Base-by-base conservation (phyloP, 495 filamentous ascomycete genomes). In the Aspergillus mulundensis region DNA sequence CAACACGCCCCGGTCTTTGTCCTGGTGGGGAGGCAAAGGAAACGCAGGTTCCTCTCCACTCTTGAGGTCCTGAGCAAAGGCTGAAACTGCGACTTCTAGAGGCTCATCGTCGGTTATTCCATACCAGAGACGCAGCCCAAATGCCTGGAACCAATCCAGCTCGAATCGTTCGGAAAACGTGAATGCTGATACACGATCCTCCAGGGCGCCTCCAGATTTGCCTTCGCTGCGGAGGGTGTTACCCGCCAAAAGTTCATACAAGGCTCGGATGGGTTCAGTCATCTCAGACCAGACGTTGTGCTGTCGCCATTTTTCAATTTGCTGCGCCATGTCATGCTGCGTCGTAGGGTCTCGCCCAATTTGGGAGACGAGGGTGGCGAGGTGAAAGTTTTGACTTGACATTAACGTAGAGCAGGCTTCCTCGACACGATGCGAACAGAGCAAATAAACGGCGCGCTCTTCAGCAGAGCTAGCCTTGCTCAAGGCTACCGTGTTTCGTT, bases 61-160 rank as follows among this genome's bases (percentile, higher is more conserved):
- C 61, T 77, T 74, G 6, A 96, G 73, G 61, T 96, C 89, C 21
- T 83, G 65, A 43, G 79, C 71, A 69, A 87, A 96, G 16, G 79
- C 80, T 24, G 78, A 70, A 18, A 96, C 83, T 10, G 91, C 91
- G 45, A 74, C 77, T 50, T 86, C 82, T 32, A 95, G 76, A 38
- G 82, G 77, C 34, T 89, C 84, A 44, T 85, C 78, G 24, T 84
- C 76, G 10, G 78, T 75, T 41, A 84, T 89, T 38, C 81, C 83
- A 67, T 96, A 97, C 85, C 88, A 96, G 8, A 97, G 78, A 46
- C 91, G 84, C 19, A 98, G 78, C 14, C 89, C 95, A 66, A 98
- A 96, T 1, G 90, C 86, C 60, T 94, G 90, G 69, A 87, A 82
- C 94, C 94, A 98, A 66, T 95, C 87, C 30, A 98, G 75, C 7